Evolutionary conservation across 495 filamentous ascomycete species (phyloP), one percentile per base, ranked within the genome.

Genomic region (Neurospora sublineolata): DNA sequence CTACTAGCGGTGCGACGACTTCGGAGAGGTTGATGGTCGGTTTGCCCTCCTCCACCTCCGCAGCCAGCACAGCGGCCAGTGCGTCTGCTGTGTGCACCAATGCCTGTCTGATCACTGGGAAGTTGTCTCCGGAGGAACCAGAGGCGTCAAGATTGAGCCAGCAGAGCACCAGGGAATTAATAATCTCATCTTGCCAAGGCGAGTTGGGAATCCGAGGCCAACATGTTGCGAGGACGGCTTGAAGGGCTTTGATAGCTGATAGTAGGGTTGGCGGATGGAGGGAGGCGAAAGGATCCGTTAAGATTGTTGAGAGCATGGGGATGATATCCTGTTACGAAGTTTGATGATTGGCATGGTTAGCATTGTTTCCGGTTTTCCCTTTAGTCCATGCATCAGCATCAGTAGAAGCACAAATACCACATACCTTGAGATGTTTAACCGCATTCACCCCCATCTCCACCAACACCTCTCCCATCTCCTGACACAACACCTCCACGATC

Each of bases 361-460:
- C 37, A 69, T 72, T 36, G 7, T 33, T 33, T 64, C 27, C 46
- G 0, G 4, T 64, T 33, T 18, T 18, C 11, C 3, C 4, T 11
- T 14, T 27, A 14, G 18, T 44, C 41, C 41, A 11, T 18, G 41
- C 16, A 18, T 18, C 40, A 41, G 46, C 52, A 33, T 60, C 52
- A 33, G 23, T 60, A 60, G 46, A 8, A 38, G 23, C n/a, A 73
- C 16, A 23, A 8, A 40, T 39, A 37, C 3, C 20, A 44, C 72
- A 68, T 79, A 87, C 87, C 82, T 89, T 87, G 18, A 97, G 86
- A 77, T 97, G 91, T 75, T 92, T 92, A 9, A 89, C 90, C 3
- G 87, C 83, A 76, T 89, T 84, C 44, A 96, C 85, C 18, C 87
- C 90, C 76, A 97, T 84, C 36, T 85, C 85, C 0, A 80, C 72